These are phyloP conservation scores for Ammopiptanthus mongolicus DNA, from an alignment of 306 rosid genomes.

Conservation along the genomic window DNA sequence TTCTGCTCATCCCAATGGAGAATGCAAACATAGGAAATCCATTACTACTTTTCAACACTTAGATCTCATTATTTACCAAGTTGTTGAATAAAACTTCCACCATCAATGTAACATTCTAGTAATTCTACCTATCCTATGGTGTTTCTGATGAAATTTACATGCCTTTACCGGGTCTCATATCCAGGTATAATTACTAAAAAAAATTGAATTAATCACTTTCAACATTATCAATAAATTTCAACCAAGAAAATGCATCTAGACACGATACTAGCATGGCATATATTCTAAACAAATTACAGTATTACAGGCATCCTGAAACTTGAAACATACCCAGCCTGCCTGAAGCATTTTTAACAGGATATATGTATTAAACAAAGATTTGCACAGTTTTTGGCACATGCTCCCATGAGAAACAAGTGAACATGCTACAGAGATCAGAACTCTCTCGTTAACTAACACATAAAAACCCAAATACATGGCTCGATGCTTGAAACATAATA, in stretches of 20 bases:
- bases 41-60: not conserved
- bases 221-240: conserved; percentile 5
- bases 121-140: not conserved
- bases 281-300: not conserved
- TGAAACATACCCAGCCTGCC: not conserved
- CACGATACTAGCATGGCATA: not conserved
- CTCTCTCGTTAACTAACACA: not conserved
- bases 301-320: not conserved
- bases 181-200: not conserved
- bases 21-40: not conserved
- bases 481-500: conserved; percentile 4
- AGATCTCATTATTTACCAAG: not conserved
- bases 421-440: not conserved
- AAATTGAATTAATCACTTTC: not conserved
- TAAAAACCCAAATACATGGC: not conserved
- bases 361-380: not conserved
- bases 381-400: not conserved
- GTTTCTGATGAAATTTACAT: not conserved
- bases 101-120: not conserved
- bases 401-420: not conserved
- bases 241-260: conserved; percentile 6
- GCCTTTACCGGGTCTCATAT: not conserved
- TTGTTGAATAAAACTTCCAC: not conserved
- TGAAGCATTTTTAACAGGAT: not conserved
- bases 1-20: not conserved